Evolutionary conservation across 1,284 basidiomycete species (phyloP), one percentile per base, ranked within the genome.

Genomic region (Puccinia triticina): DNA sequence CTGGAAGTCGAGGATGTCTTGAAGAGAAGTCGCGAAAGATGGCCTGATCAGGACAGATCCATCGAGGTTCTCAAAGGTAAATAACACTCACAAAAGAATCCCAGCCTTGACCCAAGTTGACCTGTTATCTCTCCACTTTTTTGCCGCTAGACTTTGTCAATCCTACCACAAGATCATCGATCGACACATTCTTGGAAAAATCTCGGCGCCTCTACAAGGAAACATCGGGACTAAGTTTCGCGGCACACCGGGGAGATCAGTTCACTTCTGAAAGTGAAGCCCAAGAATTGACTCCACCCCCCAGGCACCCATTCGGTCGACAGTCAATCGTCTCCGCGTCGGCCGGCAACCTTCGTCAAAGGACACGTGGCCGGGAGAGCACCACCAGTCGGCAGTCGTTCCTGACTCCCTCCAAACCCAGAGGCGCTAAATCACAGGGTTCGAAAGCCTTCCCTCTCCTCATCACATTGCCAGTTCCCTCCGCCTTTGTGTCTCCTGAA

Each of bases 401-500:
- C 64, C 21, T 40, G 21, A 66, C 64, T 34, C 64, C 64, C 37
- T 66, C 37, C 18, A 66, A 66, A 21, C 37, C 11, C 34, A 66
- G 23, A 32, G 18, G 29, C 37, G 18, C 64, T 18, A 40, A 43
- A 43, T 34, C 21, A 8, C 64, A 40, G 64, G 37, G 37, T 23
- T 32, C 29, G 26, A 18, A 40, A 11, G 46, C n/a, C 48, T 48
- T 72, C 26, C 71, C 46, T 55, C 2, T 73, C 50, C 32, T 53
- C 16, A 73, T 73, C 26, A 81, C 79, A 2, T 59, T 81, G 11
- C 79, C 79, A 2, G 53, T 81, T 18, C 79, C 79, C 32, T 81
- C 79, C 10, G 79, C 79, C n/a, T 81, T 81, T 53, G 79, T 81
- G 12, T 81, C 79, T 18, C 79, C 79, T 34, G 79, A 81, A 64